Evolutionary conservation across 2,329 filamentous ascomycete genomes (phyloP).

Genomic region (Fusarium papillatum): DNA sequence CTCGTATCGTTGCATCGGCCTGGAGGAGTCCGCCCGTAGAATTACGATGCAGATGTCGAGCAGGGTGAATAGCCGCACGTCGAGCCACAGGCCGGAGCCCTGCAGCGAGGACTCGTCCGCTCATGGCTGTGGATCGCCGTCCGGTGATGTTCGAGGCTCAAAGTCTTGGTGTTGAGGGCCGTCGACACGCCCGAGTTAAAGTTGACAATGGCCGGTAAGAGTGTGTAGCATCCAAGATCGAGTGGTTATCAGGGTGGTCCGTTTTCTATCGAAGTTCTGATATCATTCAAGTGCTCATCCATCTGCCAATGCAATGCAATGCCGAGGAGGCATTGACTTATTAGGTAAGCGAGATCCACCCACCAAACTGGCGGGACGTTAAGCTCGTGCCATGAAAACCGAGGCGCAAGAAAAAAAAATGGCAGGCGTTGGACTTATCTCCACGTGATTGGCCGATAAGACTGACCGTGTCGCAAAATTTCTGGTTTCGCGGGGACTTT

Average conservation of each 20-base stretch:
- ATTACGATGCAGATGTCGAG: slow-evolving; percentile 76
- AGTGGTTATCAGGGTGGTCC: slow-evolving; percentile 34
- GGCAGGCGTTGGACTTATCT: slow-evolving; percentile 40
- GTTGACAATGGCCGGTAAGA: slow-evolving; percentile 30
- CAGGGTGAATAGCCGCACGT: slow-evolving; percentile 67
- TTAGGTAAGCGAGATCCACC: slow-evolving; percentile 36
- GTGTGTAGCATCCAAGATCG: slow-evolving; percentile 35
- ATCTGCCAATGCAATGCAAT: slow-evolving; percentile 29
- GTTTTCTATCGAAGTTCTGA: slow-evolving; percentile 27
- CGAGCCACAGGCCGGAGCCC: slow-evolving; percentile 77
- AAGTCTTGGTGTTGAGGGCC: slow-evolving; percentile 37
- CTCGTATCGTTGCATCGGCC: slow-evolving; percentile 73
- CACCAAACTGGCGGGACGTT: background rate
- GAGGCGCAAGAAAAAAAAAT: slow-evolving; percentile 4
- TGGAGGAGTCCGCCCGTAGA: slow-evolving; percentile 78
- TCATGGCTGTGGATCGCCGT: slow-evolving; percentile 47
- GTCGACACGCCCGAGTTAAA: slow-evolving; percentile 39
- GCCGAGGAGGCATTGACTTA: slow-evolving; percentile 11
- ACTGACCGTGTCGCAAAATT: slow-evolving; percentile 48
- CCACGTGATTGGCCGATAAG: slow-evolving; percentile 50
- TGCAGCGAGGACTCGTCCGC: slow-evolving; percentile 69
- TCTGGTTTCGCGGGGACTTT: slow-evolving; percentile 45
- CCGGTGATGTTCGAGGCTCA: slow-evolving; percentile 32
- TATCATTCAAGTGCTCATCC: slow-evolving; percentile 42
- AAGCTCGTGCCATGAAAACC: background rate